Percentiles rank a stretch among this genome's conserved stretches.
These are phyloP conservation scores for Taxawa tesnikishii DNA, from an alignment of 2,329 filamentous ascomycete species.

Conservation along the genomic window DNA sequence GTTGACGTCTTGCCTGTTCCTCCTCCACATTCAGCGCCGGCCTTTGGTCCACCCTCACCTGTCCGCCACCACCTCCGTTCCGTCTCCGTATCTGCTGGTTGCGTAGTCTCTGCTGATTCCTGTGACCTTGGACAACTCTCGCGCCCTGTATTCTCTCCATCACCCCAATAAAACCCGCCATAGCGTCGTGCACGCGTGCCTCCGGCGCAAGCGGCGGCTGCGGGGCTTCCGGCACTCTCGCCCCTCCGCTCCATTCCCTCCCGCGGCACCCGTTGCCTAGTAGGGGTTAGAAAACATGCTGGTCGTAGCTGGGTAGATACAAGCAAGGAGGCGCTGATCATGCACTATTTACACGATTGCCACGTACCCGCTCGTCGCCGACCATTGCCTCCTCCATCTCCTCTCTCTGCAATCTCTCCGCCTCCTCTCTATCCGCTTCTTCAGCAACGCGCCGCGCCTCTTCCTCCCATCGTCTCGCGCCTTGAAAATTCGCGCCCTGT, in stretches of 20 bases:
- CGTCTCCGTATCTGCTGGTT: no score
- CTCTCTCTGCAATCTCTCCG: conserved; percentile 17
- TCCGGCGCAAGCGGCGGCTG: conserved; percentile 8
- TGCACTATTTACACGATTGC: no score
- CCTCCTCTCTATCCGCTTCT: conserved; percentile 20
- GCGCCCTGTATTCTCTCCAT: no score
- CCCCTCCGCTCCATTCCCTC: background rate
- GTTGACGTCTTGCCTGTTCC: conserved; percentile 13
- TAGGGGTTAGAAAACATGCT: background rate
- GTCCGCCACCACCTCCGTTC: conserved; percentile 4
- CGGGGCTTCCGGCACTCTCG: conserved; percentile 1
- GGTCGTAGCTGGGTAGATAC: no score
- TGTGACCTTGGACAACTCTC: no score
- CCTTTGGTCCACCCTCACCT: no score
- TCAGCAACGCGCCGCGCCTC: conserved; percentile 22
- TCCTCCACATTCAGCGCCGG: conserved; percentile 8
- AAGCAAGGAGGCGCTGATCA: no score
- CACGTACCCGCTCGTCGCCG: conserved; percentile 1
- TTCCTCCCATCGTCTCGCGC: conserved; percentile 29
- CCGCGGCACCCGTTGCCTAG: conserved; percentile 1
- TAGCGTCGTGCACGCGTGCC: conserved; percentile 13
- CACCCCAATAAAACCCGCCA: no score
- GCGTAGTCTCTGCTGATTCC: no score
- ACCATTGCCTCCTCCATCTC: conserved; percentile 22
- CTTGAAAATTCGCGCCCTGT: conserved; percentile 29